Evolutionary conservation across 306 rosid genomes (phyloP).

Genomic region (Vicia faba): DNA sequence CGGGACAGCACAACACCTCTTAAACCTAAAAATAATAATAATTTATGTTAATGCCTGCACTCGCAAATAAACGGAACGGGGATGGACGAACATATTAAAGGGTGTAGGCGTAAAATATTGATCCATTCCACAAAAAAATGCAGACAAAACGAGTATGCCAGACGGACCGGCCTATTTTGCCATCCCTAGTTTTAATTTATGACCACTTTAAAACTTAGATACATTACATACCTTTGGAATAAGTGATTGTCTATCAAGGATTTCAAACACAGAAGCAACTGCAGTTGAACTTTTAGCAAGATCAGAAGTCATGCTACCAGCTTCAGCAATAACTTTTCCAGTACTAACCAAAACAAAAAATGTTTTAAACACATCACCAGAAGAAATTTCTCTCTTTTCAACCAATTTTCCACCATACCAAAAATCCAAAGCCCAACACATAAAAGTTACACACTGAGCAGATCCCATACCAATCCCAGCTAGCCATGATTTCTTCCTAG

Average conservation of each 20-base stretch:
- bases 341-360: constrained; percentile 90
- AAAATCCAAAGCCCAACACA: constrained; percentile 97
- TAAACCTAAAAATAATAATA: too few species aligned
- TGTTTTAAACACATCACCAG: constrained; percentile 94
- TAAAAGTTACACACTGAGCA: constrained; percentile 90
- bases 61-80: too few species aligned
- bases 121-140: too few species aligned
- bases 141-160: too few species aligned
- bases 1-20: too few species aligned
- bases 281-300: constrained; percentile 85
- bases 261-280: constrained; percentile 77
- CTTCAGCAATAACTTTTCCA: constrained; percentile 96
- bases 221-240: constrained; percentile 59
- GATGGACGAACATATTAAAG: too few species aligned
- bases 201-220: not conserved
- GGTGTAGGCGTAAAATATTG: too few species aligned
- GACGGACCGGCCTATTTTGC: too few species aligned
- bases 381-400: constrained; percentile 63
- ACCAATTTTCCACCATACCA: constrained; percentile 96
- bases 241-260: constrained; percentile 81
- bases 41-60: too few species aligned
- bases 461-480: constrained; percentile 98
- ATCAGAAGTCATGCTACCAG: constrained; percentile 98
- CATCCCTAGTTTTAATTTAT: too few species aligned
- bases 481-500: constrained; percentile 79